Evolutionary conservation across 2,329 filamentous ascomycete species (phyloP).

Genomic region (Ophiosphaerella herpotricha): DNA sequence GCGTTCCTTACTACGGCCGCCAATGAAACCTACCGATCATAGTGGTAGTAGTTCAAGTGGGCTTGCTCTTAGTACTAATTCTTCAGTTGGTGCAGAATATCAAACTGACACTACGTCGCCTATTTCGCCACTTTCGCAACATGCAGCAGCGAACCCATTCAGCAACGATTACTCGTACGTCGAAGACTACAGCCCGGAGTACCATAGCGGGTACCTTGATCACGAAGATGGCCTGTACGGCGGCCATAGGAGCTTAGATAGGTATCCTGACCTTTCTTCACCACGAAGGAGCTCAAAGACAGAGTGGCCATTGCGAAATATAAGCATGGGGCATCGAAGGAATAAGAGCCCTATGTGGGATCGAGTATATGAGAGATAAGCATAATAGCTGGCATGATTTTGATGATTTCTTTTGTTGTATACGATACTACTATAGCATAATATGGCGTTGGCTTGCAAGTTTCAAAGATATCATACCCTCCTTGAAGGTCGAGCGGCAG

Average conservation of each 20-base stretch:
- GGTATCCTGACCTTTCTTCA: constrained; percentile 25
- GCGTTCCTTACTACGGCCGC: constrained; percentile 26
- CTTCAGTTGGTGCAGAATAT: constrained; percentile 4
- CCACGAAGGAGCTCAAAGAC: constrained; percentile 23
- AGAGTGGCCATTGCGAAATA: constrained; percentile 40
- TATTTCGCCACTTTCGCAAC: constrained; percentile 18
- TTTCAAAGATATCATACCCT: constrained; percentile 1
- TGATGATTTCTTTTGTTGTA: constrained; percentile 22
- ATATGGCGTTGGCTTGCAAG: constrained; percentile 5
- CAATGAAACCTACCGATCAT: constrained; percentile 22
- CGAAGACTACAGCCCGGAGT: constrained; percentile 42
- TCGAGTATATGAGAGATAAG: constrained; percentile 34
- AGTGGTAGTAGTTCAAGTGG: constrained; percentile 33
- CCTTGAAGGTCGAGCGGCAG: not conserved
- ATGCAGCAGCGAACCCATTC: constrained; percentile 29
- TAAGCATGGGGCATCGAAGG: constrained; percentile 16
- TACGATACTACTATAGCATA: constrained; percentile 12
- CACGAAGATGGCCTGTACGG: constrained; percentile 37
- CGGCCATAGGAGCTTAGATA: constrained; percentile 31
- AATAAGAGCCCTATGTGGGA: constrained; percentile 40
- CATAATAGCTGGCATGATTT: not conserved
- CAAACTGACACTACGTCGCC: constrained; percentile 17
- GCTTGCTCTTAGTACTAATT: constrained; percentile 15
- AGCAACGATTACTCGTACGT: constrained; percentile 30
- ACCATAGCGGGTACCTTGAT: constrained; percentile 18